Conservation (phyloP, 495 filamentous ascomycete species). For the Aspergillus egyptiacus region DNA sequence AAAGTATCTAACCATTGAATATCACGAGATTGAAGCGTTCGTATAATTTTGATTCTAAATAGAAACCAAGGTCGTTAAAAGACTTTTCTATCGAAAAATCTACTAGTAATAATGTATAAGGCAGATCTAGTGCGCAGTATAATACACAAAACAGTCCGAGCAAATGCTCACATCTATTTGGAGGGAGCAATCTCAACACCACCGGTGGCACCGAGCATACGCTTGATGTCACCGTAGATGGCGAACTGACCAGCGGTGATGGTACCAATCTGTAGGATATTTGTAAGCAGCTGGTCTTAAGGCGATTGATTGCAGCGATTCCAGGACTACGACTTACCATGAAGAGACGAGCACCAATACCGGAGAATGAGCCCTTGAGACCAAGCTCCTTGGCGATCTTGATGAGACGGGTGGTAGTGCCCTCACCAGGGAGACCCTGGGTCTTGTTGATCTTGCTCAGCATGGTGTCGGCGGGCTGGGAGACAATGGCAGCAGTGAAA, state of each 20-base stretch:
- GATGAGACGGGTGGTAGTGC: conserved; percentile 82
- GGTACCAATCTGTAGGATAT: conserved; percentile 52
- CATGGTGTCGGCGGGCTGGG: conserved; percentile 99
- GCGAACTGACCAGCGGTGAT: conserved; percentile 93
- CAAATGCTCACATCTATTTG: conserved; percentile 33
- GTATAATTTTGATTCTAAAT: conserved; percentile 1
- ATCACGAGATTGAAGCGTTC: neutral
- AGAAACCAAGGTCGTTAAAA: conserved; percentile 12
- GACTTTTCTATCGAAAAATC: conserved; percentile 29
- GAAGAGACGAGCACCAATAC: conserved; percentile 92
- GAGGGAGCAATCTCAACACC: conserved; percentile 65
- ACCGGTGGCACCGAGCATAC: conserved; percentile 58
- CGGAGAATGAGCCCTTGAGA: conserved; percentile 76
- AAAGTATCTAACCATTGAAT: neutral
- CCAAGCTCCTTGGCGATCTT: conserved; percentile 97
- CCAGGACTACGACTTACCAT: too few relatives aligned
- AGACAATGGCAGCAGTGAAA: conserved; percentile 94
- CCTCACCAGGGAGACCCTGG: conserved; percentile 89
- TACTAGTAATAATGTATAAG: conserved; percentile 30
- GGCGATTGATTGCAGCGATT: too few relatives aligned
- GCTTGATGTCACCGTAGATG: conserved; percentile 72
- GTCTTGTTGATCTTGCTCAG: conserved; percentile 99
- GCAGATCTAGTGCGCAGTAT: conserved; percentile 37
- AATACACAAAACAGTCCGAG: conserved; percentile 27
- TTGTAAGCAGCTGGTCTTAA: too few relatives aligned